Conservation (phyloP, 2,329 filamentous ascomycete species). For the Fusarium avenaceum region DNA sequence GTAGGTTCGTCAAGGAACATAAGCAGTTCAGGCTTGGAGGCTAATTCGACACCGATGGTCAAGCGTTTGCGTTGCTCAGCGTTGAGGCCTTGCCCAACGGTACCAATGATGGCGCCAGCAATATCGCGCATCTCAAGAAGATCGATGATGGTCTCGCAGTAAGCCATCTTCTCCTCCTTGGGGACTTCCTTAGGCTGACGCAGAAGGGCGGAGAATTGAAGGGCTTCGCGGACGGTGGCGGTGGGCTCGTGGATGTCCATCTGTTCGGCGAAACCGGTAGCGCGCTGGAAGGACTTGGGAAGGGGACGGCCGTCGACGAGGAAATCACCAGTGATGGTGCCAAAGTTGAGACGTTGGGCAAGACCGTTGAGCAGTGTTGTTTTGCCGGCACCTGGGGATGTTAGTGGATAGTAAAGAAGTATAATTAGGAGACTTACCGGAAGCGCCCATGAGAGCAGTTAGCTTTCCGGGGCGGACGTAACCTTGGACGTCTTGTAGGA, state of each 20-base stretch:
- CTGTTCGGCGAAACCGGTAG: conserved; percentile 78
- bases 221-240: conserved; percentile 74
- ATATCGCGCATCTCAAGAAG: conserved; percentile 77
- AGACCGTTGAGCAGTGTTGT: conserved; percentile 81
- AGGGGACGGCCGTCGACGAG: conserved; percentile 80
- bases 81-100: conserved; percentile 70
- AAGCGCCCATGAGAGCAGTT: conserved; percentile 80
- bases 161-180: conserved; percentile 73
- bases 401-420: neutral
- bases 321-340: conserved; percentile 82
- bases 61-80: conserved; percentile 70
- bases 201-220: conserved; percentile 75
- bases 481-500: conserved; percentile 83
- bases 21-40: conserved; percentile 69
- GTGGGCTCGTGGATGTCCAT: conserved; percentile 77
- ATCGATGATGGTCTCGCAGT: conserved; percentile 77
- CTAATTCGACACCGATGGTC: conserved; percentile 69
- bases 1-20: conserved; percentile 75
- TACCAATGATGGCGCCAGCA: conserved; percentile 74
- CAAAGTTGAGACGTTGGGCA: conserved; percentile 81
- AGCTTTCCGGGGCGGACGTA: conserved; percentile 86
- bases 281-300: conserved; percentile 82
- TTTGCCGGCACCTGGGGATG: conserved; percentile 67
- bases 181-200: conserved; percentile 71
- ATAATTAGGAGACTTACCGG: conserved; percentile 51